Conservation (phyloP, 2,329 filamentous ascomycete genomes). For the Colletotrichum magnum region DNA sequence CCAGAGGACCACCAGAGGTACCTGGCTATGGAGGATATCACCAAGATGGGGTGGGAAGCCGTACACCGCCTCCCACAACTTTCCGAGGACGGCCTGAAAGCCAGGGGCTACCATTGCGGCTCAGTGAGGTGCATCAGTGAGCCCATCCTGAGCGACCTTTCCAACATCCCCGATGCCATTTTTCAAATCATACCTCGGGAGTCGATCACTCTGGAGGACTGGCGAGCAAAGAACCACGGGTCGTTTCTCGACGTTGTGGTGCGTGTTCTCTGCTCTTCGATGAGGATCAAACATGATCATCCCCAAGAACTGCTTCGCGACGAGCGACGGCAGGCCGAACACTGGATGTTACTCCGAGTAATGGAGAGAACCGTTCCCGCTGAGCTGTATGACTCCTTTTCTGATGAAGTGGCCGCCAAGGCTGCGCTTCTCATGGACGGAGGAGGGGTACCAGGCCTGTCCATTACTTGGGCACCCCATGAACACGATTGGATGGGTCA, state of each 20-base stretch:
- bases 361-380: no score
- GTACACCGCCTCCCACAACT: background rate
- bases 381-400: no score
- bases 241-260: background rate
- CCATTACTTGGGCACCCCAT: no score
- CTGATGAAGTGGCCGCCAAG: no score
- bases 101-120: background rate
- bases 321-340: background rate
- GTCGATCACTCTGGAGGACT: background rate
- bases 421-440: no score
- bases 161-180: background rate
- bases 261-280: background rate
- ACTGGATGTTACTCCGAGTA: background rate
- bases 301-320: background rate
- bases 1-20: conserved; percentile 6
- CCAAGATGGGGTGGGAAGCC: background rate
- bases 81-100: no score
- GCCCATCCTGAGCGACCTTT: conserved; percentile 4
- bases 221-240: background rate
- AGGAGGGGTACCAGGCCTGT: no score
- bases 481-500: no score
- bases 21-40: background rate
- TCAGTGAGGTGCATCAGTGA: background rate
- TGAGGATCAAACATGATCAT: background rate
- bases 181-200: background rate